Percentiles rank a stretch among this genome's conserved stretches.
These are phyloP conservation scores for Stephania cephalantha DNA, from an alignment of 164 flowering plant species.

Conservation along the genomic window DNA sequence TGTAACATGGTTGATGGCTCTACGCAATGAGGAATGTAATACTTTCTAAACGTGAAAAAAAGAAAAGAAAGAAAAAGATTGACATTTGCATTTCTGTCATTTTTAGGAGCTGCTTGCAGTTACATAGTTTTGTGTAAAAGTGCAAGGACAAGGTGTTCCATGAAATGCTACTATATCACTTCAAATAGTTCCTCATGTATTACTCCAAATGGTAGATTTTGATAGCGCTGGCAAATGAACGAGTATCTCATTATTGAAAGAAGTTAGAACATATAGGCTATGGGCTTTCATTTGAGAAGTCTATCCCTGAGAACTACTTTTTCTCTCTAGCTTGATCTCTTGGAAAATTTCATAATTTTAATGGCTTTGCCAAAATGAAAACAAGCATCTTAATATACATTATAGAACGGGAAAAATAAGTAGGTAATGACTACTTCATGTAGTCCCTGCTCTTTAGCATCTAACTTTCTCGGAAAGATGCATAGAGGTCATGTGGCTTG, in stretches of 20 bases:
- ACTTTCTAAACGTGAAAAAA: no score
- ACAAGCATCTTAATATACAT: no score
- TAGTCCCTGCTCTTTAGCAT: neutral
- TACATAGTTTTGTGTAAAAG: neutral
- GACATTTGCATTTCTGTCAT: no score
- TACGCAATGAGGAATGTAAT: no score
- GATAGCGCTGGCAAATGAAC: neutral
- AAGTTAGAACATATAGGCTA: neutral
- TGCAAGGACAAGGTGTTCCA: neutral
- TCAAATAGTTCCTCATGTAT: neutral
- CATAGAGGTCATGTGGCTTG: neutral
- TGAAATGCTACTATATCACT: neutral
- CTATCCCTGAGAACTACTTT: neutral
- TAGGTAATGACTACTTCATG: neutral
- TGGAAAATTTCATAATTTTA: neutral
- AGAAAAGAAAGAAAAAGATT: no score
- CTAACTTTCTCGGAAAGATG: neutral
- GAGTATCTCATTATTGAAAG: neutral
- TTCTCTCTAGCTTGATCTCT: neutral
- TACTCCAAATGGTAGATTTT: neutral
- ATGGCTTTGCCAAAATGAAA: no score
- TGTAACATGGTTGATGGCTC: neutral
- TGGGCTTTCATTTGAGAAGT: neutral
- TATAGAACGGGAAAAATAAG: no score
- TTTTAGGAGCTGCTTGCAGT: neutral